phyloP scores from a whole-genome alignment of 2,329 filamentous ascomycete species.

The Teratosphaeria epicoccoides region DNA sequence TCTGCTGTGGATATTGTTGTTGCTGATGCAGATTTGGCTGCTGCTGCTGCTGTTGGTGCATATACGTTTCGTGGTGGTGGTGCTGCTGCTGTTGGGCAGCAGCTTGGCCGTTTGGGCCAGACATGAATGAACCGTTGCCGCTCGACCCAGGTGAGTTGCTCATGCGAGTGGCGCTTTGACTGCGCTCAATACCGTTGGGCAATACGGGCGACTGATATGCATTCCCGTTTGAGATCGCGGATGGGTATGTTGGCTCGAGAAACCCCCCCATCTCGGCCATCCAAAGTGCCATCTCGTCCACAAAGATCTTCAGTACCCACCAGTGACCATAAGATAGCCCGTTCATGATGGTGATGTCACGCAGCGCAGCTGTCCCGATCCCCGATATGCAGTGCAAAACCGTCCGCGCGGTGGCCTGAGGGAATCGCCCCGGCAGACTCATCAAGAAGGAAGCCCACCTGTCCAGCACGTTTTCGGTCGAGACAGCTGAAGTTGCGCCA shows the following conservation, averaged over 20 bases:
- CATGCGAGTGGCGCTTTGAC: slow-evolving; percentile 23
- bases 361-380: slow-evolving; percentile 64
- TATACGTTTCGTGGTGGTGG: slow-evolving; percentile 5
- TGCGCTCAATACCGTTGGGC: slow-evolving; percentile 16
- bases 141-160: slow-evolving; percentile 20
- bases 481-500: slow-evolving; percentile 13
- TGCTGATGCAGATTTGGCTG: slow-evolving; percentile 8
- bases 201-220: slow-evolving; percentile 15
- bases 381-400: slow-evolving; percentile 68
- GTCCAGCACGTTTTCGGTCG: slow-evolving; percentile 58
- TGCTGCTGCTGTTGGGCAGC: slow-evolving; percentile 6
- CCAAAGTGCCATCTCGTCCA: slow-evolving; percentile 90
- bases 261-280: slow-evolving; percentile 85
- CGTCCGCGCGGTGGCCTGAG: slow-evolving; percentile 60
- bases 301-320: slow-evolving; percentile 93
- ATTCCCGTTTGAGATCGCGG: slow-evolving; percentile 2
- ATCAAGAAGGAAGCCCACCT: slow-evolving; percentile 66
- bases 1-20: slow-evolving; percentile 1
- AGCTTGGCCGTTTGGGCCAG: background rate
- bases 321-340: slow-evolving; percentile 78
- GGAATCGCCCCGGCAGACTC: slow-evolving; percentile 59
- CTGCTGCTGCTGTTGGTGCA: slow-evolving; percentile 9
- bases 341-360: slow-evolving; percentile 68
- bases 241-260: slow-evolving; percentile 40
- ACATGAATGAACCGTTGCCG: slow-evolving; percentile 2